phyloP scores from a whole-genome alignment of 1,284 basidiomycete species.

The Apiotrichum brassicae region DNA sequence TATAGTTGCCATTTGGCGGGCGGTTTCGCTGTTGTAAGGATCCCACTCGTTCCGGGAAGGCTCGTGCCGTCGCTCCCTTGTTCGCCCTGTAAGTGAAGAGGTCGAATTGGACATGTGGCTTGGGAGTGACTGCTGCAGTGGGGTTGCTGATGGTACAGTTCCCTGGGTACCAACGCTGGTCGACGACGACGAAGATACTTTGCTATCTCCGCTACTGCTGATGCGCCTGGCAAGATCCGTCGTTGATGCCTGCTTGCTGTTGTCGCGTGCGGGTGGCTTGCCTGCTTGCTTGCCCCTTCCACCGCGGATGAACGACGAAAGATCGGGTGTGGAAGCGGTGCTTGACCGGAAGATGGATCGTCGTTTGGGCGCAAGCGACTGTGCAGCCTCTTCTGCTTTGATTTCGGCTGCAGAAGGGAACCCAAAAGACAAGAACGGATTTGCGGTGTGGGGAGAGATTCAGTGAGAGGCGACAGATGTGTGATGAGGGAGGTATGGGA shows the following conservation, averaged over 20 bases:
- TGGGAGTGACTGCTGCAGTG: not conserved
- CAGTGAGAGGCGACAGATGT: not conserved
- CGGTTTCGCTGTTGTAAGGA: not conserved
- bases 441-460: not conserved
- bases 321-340: constrained; percentile 81
- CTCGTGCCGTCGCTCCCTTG: not conserved
- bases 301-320: constrained; percentile 66
- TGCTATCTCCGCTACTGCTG: too few species aligned
- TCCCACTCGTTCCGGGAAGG: not conserved
- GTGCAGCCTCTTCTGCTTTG: constrained; percentile 19
- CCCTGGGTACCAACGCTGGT: too few species aligned
- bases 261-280: constrained; percentile 3
- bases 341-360: constrained; percentile 71
- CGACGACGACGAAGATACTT: too few species aligned
- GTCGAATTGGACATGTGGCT: not conserved
- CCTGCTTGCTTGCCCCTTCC: constrained; percentile 65
- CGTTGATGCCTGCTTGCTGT: too few species aligned
- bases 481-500: not conserved
- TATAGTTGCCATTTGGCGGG: constrained; percentile 26
- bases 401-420: constrained; percentile 22
- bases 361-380: constrained; percentile 51
- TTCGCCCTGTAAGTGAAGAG: not conserved
- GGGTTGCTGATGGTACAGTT: not conserved
- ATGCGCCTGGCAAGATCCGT: too few species aligned
- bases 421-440: not conserved